Evolutionary conservation across 202 grass and related monocot species (phyloP).

Genomic region (Zoysia matrella): DNA sequence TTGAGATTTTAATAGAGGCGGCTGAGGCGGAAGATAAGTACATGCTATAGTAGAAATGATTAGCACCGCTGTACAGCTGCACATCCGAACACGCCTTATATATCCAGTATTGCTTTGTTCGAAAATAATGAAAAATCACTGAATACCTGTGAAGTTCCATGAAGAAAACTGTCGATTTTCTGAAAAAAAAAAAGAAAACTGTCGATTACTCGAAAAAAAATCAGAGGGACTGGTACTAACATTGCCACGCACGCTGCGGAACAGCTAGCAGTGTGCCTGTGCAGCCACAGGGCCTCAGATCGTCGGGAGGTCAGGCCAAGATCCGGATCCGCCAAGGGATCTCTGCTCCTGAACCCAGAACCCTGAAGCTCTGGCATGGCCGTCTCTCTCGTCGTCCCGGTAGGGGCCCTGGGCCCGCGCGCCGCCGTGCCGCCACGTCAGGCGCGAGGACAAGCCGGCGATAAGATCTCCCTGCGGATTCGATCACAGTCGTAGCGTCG

Average conservation of each 20-base stretch:
- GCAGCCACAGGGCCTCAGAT: conserved; percentile 42
- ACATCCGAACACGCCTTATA: no score
- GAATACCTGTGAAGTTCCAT: neutral
- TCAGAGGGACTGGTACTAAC: no score
- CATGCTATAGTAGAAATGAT: no score
- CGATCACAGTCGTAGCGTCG: conserved; percentile 23
- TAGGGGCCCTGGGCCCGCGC: conserved; percentile 41
- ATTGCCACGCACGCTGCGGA: neutral
- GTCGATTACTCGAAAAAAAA: neutral
- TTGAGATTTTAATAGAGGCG: no score
- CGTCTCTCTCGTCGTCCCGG: neutral
- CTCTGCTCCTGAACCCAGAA: conserved; percentile 12
- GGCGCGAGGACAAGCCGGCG: neutral
- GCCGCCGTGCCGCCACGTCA: conserved; percentile 49
- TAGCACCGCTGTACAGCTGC: no score
- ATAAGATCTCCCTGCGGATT: conserved; percentile 32
- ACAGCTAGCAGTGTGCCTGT: neutral
- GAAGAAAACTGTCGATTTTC: no score
- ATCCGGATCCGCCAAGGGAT: conserved; percentile 37
- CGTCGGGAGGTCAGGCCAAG: conserved; percentile 39
- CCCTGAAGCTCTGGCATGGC: conserved; percentile 4
- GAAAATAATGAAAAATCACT: neutral
- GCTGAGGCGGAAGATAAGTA: no score
- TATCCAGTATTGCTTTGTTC: no score
- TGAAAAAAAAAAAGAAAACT: neutral